Percentiles rank a stretch among this genome's conserved stretches.
phyloP scores from a whole-genome alignment of 2,329 filamentous ascomycete genomes.

The Scedosporium dehoogii region DNA sequence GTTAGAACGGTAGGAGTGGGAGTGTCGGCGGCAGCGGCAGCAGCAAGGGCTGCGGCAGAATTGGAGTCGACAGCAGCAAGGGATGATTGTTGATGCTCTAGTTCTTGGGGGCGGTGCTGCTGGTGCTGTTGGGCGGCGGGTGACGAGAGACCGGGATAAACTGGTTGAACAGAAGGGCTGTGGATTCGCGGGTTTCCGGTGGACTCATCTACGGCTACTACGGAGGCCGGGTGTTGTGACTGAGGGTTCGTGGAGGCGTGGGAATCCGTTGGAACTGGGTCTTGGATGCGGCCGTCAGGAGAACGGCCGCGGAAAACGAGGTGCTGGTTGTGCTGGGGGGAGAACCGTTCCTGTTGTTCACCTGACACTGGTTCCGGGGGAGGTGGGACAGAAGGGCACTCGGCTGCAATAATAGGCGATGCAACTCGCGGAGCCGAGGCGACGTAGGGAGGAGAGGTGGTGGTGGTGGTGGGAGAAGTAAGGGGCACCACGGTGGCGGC shows the following conservation, averaged over 20 bases:
- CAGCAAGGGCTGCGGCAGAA: no score
- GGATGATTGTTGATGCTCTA: slow-evolving; percentile 3
- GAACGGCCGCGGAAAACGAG: slow-evolving; percentile 27
- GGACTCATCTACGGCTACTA: slow-evolving; percentile 13
- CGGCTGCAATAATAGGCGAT: slow-evolving; percentile 7
- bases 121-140: slow-evolving; percentile 10
- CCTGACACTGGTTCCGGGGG: background rate
- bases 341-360: slow-evolving; percentile 10
- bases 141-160: slow-evolving; percentile 18
- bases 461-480: background rate
- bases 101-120: slow-evolving; percentile 7
- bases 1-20: slow-evolving; percentile 7
- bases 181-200: slow-evolving; percentile 18
- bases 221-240: slow-evolving; percentile 5
- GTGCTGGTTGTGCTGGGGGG: slow-evolving; percentile 10
- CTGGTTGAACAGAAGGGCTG: slow-evolving; percentile 21
- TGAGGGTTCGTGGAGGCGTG: slow-evolving; percentile 17
- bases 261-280: slow-evolving; percentile 38
- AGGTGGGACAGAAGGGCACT: background rate
- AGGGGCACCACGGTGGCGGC: slow-evolving; percentile 10
- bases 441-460: background rate
- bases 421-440: slow-evolving; percentile 6
- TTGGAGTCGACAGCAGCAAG: background rate
- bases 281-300: slow-evolving; percentile 31
- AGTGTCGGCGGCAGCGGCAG: slow-evolving; percentile 5